Percentiles rank a stretch among this genome's conserved stretches.
Conservation (phyloP, 2,329 filamentous ascomycete species). For the Aspergillus puulaauensis region DNA sequence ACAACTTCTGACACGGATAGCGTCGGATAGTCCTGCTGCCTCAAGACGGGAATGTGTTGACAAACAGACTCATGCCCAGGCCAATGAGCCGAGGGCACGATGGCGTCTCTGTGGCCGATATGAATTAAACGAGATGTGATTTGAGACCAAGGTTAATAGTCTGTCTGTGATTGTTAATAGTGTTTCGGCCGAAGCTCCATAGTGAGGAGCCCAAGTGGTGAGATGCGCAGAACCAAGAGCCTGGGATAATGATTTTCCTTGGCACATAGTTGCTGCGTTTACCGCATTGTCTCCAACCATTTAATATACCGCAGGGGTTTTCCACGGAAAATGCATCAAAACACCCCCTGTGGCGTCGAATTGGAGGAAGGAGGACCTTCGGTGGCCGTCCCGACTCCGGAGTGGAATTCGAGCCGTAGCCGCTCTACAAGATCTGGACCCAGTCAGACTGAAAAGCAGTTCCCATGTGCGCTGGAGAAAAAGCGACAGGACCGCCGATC, state of each 20-base stretch:
- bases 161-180: background rate
- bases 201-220: background rate
- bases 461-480: slow-evolving; percentile 6
- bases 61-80: background rate
- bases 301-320: background rate
- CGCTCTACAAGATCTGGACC: slow-evolving; percentile 4
- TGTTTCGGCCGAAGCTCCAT: background rate
- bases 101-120: background rate
- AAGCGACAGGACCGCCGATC: slow-evolving; percentile 2
- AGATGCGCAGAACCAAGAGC: background rate
- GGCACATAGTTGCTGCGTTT: background rate
- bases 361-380: background rate
- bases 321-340: background rate
- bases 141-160: background rate
- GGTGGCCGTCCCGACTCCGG: background rate
- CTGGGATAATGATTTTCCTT: slow-evolving; percentile 2
- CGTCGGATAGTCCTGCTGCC: background rate
- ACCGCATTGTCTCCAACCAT: background rate
- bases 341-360: background rate
- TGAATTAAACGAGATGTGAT: background rate
- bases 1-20: slow-evolving; percentile 1
- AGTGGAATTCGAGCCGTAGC: background rate
- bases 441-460: slow-evolving; percentile 4
- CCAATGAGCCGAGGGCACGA: background rate
- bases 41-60: background rate